Evolutionary conservation across 2,329 filamentous ascomycete genomes (phyloP).

Genomic region (Hymenoscyphus scutula): DNA sequence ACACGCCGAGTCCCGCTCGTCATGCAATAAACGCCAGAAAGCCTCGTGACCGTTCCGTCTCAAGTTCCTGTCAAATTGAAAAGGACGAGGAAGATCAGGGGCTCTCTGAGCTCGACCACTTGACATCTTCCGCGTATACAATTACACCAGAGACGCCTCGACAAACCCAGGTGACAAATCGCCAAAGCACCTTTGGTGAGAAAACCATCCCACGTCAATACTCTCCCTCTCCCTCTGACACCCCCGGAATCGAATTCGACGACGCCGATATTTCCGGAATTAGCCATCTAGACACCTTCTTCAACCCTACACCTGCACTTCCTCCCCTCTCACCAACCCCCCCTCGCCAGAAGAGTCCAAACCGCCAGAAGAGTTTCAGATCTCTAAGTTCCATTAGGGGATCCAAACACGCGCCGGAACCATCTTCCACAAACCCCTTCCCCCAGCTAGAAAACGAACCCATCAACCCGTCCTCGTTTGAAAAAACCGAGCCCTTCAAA

Average conservation of each 20-base stretch:
- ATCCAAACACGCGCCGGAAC: neutral
- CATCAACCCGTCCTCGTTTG: neutral
- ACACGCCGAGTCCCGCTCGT: neutral
- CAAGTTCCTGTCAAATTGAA: neutral
- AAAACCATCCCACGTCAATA: neutral
- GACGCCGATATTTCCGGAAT: neutral
- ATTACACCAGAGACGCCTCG: neutral
- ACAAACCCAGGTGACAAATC: neutral
- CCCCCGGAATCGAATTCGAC: neutral
- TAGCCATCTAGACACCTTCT: constrained; percentile 2
- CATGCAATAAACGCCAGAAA: neutral
- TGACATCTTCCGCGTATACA: neutral
- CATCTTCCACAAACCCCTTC: neutral
- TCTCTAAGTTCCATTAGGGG: too few species aligned
- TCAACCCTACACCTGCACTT: constrained; percentile 2
- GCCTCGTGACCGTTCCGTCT: neutral
- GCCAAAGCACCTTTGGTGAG: neutral
- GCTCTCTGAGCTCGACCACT: neutral
- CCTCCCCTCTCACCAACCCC: neutral
- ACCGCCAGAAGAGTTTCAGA: neutral
- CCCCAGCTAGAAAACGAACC: neutral
- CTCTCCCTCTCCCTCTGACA: neutral
- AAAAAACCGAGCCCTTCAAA: neutral
- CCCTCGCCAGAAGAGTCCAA: neutral
- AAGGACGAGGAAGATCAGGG: neutral